These are phyloP conservation scores for Pseudotsuga menziesii DNA, from an alignment of 75 land plant genomes.

Conservation along the genomic window DNA sequence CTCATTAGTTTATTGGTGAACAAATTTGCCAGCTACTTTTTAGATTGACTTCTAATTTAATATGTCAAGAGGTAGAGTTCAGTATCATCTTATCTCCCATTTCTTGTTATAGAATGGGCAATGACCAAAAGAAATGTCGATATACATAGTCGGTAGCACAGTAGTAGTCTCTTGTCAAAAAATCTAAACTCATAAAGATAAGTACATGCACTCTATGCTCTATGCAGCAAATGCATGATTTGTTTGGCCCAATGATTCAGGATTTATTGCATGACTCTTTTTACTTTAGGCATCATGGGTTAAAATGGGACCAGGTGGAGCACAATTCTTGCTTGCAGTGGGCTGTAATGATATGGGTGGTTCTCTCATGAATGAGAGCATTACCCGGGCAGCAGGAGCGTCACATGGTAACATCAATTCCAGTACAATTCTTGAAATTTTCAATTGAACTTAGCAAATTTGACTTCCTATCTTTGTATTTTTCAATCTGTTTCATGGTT, in stretches of 20 bases:
- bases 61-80: no score
- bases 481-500: not conserved
- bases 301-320: conserved; percentile 47
- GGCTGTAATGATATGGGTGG: conserved; percentile 55
- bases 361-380: conserved; percentile 47
- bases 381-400: conserved; percentile 47
- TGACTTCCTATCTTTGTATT: not conserved
- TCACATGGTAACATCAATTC: conserved; percentile 22
- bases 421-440: not conserved
- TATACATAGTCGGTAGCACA: not conserved
- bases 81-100: not conserved
- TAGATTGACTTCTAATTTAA: no score
- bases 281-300: conserved; percentile 41
- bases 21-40: no score
- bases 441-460: not conserved
- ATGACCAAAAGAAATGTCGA: not conserved
- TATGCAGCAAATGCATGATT: not conserved
- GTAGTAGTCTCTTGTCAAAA: not conserved
- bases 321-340: conserved; percentile 30
- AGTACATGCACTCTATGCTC: not conserved
- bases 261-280: not conserved
- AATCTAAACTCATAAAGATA: not conserved
- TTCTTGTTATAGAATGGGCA: not conserved
- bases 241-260: not conserved
- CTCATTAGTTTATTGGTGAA: no score